Base-by-base conservation (phyloP, 371 early-diverging fungal species). In the Mucor saturninus region DNA sequence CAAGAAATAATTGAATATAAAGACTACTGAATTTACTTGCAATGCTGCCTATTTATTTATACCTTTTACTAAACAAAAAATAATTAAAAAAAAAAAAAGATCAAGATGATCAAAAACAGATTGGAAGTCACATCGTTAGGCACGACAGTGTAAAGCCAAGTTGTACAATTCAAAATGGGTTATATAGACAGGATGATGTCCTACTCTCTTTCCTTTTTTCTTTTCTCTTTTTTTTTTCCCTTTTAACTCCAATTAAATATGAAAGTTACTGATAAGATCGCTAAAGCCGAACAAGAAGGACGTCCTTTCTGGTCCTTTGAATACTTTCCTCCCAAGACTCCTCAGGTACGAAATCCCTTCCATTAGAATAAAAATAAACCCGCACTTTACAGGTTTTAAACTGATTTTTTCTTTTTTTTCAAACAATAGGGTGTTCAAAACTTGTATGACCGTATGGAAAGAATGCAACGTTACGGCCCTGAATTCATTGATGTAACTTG, bases 401-500 rank as follows among this genome's bases (percentile, higher is more conserved):
- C 0, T 13, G n/a, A 42, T 4, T 13, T 21, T 21, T 21, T 6
- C 21, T 26, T 21, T 7, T 46, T 43, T 43, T 5, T 43, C 15
- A 43, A 43, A 15, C 21, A n/a, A 42, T 66, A 84, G 75, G 93
- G 91, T 62, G 89, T 92, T 10, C 78, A 81, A 73, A 92, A 92
- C 75, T 70, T 92, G 31, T 92, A 85, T 72, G 91, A 91, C 65
- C 89, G 93, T 62, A 85, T 92, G 83, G 86, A 84, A 67, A 88
- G 96, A 80, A 97, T 96, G 98, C 91, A 94, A 77, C 81, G 84
- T 39, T 90, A 94, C 40, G 95, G 94, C 1, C 98, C 98, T 59
- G 92, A 94, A 76, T 96, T 96, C 74, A 88, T 97, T 63, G 97
- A 96, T 76, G 93, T 97, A 31, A 97, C 98, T 11, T 97, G 98